A percentile compares a stretch with the other conserved stretches of the same genome.
Evolutionary conservation across 352 stramenopile species (phyloP).

Genomic region (Phytophthora tubulina): DNA sequence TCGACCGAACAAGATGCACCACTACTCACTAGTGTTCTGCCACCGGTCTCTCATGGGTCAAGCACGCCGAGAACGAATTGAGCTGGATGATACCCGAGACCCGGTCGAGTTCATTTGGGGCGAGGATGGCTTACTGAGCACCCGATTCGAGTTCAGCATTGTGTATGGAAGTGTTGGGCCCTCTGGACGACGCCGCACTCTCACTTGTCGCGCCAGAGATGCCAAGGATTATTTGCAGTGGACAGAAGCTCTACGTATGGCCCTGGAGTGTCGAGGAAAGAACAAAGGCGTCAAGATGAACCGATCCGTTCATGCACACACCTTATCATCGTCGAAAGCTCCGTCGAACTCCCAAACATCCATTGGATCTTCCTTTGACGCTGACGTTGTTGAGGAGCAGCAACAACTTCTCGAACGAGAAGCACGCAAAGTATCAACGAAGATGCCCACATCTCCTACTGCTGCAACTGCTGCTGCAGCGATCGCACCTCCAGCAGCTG

Average conservation of each 20-base stretch:
- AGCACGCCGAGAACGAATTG: constrained; percentile 38
- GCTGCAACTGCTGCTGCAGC: constrained; percentile 21
- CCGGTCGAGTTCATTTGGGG: constrained; percentile 35
- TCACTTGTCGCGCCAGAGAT: constrained; percentile 40
- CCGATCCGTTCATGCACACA: constrained; percentile 21
- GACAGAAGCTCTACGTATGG: constrained; percentile 38
- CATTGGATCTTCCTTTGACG: constrained; percentile 28
- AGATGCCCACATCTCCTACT: constrained; percentile 28
- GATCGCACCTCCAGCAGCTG: constrained; percentile 21
- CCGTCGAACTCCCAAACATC: constrained; percentile 21
- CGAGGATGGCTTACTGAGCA: constrained; percentile 38
- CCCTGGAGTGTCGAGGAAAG: constrained; percentile 27
- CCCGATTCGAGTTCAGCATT: constrained; percentile 48
- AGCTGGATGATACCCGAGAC: constrained; percentile 30
- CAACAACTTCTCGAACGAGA: constrained; percentile 32
- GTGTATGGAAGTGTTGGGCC: constrained; percentile 28
- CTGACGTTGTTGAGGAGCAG: constrained; percentile 24
- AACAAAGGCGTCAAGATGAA: constrained; percentile 28
- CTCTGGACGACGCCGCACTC: constrained; percentile 25
- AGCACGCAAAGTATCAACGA: constrained; percentile 16
- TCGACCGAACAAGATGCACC: constrained; percentile 33
- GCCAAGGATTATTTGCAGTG: constrained; percentile 46
- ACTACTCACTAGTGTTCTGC: constrained; percentile 46
- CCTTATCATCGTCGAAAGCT: constrained; percentile 31
- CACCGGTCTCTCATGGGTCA: constrained; percentile 42